phyloP scores from a whole-genome alignment of 202 grass and related monocot species.

The Elaeis oleifera region DNA sequence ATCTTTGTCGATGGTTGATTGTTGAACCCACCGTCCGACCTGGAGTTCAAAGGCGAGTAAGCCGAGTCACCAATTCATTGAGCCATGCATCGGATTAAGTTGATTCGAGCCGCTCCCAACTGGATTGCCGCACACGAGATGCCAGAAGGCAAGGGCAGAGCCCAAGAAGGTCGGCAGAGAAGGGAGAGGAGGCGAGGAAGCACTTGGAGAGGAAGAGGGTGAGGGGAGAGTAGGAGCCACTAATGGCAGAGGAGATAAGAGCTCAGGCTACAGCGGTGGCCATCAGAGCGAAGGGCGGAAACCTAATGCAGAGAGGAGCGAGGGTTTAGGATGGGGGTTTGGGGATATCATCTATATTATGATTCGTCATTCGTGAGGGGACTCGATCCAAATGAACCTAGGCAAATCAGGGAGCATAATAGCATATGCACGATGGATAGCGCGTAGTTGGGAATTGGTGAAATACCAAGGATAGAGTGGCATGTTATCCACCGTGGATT shows the following conservation, averaged over 20 bases:
- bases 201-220: constrained; percentile 6
- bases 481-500: too few species aligned
- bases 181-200: constrained; percentile 14
- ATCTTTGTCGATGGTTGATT: constrained; percentile 36
- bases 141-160: background rate
- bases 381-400: too few species aligned
- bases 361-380: too few species aligned
- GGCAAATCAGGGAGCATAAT: too few species aligned
- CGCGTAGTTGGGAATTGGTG: too few species aligned
- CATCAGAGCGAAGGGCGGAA: background rate
- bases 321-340: constrained; percentile 31
- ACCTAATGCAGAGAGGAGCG: constrained; percentile 1
- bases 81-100: background rate
- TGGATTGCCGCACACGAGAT: background rate
- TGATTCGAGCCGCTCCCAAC: background rate
- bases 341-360: constrained; percentile 19
- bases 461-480: too few species aligned
- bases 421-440: too few species aligned
- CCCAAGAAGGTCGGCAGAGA: constrained; percentile 10
- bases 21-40: constrained; percentile 16
- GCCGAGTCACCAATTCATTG: background rate
- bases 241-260: background rate
- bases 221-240: background rate
- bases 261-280: background rate
- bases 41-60: constrained; percentile 16